Evolutionary conservation across 2,329 filamentous ascomycete species (phyloP), one percentile per base, ranked within the genome.

Genomic region (Sclerotinia nivalis): DNA sequence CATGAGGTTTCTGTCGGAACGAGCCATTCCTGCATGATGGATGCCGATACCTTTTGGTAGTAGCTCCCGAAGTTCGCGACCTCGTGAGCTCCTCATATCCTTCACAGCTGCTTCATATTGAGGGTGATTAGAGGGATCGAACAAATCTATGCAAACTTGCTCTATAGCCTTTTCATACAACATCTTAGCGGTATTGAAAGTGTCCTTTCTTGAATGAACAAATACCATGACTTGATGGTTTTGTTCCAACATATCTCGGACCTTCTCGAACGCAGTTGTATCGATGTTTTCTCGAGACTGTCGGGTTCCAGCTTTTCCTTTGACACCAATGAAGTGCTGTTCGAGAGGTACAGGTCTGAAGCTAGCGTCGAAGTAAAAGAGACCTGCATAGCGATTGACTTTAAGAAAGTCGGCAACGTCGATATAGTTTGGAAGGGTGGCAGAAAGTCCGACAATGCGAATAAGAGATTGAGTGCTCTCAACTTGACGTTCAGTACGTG

Each of bases 151-250:
- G 73, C 91, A 93, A 56, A 88, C 86, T 52, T 97, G 86, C 47
- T 98, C 94, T 2, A 89, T 84, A 1, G 96, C 96, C 83, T 96
- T 93, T 75, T 97, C 90, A 72, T 92, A 89, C 37, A 99, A 83
- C 83, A 91, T 93, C 74, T 92, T 91, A 59, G 96, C 94, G 1
- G 95, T 96, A 72, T 91, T 87, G 74, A 97, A 88, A 0, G 96
- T 99, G 75, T 99, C 96, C 78, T 97, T 94, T 37, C 96, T 87
- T 0, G 95, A 97, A 79, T 99, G 96, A 15, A 99, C 96, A 80
- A 99, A 99, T 0, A 99, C 95, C 96, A 99, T 99, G 74, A 99
- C 87, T 79, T 99, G 96, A 77, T 99, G 96, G n/a, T 92, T 94
- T 70, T 85, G 84, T 77, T 93, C 88, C 4, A 99, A 84, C 94